phyloP scores from a whole-genome alignment of 2,329 filamentous ascomycete species.

The Juglanconis juglandina region DNA sequence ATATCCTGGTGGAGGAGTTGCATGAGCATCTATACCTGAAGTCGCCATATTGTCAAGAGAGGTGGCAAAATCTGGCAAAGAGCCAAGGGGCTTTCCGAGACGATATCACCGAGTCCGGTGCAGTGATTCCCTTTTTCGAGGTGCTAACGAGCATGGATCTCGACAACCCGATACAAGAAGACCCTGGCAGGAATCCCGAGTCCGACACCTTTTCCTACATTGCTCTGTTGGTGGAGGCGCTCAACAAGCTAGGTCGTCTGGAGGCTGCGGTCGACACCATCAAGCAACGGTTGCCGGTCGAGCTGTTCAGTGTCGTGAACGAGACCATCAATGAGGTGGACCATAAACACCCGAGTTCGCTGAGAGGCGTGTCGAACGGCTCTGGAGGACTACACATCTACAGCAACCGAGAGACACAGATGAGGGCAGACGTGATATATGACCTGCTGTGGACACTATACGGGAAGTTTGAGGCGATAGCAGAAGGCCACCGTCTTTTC shows the following conservation, averaged over 20 bases:
- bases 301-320: slow-evolving; percentile 89
- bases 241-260: slow-evolving; percentile 84
- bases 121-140: slow-evolving; percentile 53
- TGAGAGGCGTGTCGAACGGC: slow-evolving; percentile 55
- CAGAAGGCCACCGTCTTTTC: slow-evolving; percentile 88
- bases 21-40: slow-evolving; percentile 97
- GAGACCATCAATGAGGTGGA: slow-evolving; percentile 94
- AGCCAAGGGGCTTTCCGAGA: slow-evolving; percentile 54
- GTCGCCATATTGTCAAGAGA: slow-evolving; percentile 92
- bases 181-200: slow-evolving; percentile 89
- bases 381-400: slow-evolving; percentile 59
- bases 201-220: slow-evolving; percentile 95
- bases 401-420: slow-evolving; percentile 67
- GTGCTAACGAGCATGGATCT: slow-evolving; percentile 61
- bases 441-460: slow-evolving; percentile 91
- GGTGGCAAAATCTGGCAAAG: slow-evolving; percentile 82
- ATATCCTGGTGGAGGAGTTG: slow-evolving; percentile 94
- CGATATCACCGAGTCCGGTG: slow-evolving; percentile 42
- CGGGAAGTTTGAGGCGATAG: slow-evolving; percentile 95
- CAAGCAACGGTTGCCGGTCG: slow-evolving; percentile 88
- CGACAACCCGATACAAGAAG: slow-evolving; percentile 67
- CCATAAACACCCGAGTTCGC: slow-evolving; percentile 81
- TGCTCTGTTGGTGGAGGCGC: slow-evolving; percentile 76
- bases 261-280: slow-evolving; percentile 85
- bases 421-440: slow-evolving; percentile 80